A percentile compares a stretch with the other conserved stretches of the same genome.
Conservation (phyloP, 164 flowering plant species). For the Vitis rupestris region DNA sequence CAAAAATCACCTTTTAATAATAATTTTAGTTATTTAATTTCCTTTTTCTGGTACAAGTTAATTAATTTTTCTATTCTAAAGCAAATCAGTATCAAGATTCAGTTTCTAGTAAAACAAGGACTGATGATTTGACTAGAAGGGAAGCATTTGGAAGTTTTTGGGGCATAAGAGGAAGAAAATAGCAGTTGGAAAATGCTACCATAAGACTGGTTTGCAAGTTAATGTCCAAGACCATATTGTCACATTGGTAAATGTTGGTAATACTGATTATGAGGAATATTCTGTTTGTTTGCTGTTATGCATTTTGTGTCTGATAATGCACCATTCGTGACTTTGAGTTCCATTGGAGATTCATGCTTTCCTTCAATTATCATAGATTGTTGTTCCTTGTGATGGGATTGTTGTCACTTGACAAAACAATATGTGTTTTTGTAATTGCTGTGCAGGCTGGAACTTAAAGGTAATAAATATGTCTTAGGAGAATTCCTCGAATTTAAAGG, state of each 20-base stretch:
- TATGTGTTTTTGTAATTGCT: slow-evolving; percentile 9
- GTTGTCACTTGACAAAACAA: not conserved
- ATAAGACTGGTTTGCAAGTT: not conserved
- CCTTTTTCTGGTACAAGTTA: not conserved
- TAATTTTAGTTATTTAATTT: not conserved
- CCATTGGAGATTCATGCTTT: too few species aligned
- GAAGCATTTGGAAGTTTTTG: not conserved
- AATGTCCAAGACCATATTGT: too few species aligned
- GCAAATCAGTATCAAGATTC: not conserved
- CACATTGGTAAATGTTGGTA: too few species aligned
- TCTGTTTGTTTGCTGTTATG: too few species aligned
- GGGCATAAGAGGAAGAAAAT: not conserved
- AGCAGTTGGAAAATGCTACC: not conserved
- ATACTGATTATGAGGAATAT: too few species aligned
- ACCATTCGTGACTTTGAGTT: too few species aligned
- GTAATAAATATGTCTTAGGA: slow-evolving; percentile 65
- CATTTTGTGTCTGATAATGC: too few species aligned
- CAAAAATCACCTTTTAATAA: not conserved
- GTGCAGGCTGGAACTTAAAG: slow-evolving; percentile 82
- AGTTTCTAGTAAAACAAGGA: not conserved
- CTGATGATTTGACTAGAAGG: not conserved
- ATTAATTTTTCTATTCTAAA: not conserved
- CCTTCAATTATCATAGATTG: too few species aligned
- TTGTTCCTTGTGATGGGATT: not conserved
- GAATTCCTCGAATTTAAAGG: slow-evolving; percentile 92